Percentiles rank a stretch among this genome's conserved stretches.
Conservation (phyloP, 805 yeast species). For the Lachancea dasiensis region DNA sequence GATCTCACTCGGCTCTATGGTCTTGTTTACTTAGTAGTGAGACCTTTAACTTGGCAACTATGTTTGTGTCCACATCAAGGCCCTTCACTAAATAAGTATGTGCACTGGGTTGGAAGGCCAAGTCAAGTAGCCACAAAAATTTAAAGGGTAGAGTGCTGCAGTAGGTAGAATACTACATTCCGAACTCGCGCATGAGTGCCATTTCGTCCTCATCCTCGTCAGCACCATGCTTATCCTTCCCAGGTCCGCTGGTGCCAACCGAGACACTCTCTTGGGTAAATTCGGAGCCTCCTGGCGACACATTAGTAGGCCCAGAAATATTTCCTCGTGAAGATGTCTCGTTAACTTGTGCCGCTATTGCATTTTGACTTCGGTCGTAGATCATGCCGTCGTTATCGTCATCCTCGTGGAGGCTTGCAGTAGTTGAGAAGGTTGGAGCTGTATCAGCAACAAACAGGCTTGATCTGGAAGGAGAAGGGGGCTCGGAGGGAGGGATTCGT, state of each 20-base stretch:
- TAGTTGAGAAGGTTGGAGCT: background rate
- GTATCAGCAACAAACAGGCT: background rate
- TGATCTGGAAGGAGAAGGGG: background rate
- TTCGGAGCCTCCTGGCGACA: background rate
- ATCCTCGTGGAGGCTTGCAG: too few species aligned
- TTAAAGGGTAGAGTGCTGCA: background rate
- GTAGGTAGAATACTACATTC: slow-evolving; percentile 7
- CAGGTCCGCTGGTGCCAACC: too few species aligned
- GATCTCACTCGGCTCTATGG: too few species aligned
- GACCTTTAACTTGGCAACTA: too few species aligned
- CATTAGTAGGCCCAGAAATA: too few species aligned
- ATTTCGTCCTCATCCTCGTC: slow-evolving; percentile 25
- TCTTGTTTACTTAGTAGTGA: too few species aligned
- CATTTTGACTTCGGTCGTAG: background rate
- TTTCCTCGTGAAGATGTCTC: too few species aligned
- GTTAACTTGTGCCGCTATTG: too few species aligned
- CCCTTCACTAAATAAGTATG: background rate
- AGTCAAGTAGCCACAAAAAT: background rate
- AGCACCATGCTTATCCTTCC: slow-evolving; percentile 12
- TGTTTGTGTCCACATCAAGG: too few species aligned
- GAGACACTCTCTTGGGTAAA: background rate
- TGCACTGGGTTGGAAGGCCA: background rate
- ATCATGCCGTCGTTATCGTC: slow-evolving; percentile 7
- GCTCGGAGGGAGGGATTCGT: slow-evolving; percentile 1
- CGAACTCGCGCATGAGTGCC: slow-evolving; percentile 24